Evolutionary conservation across 225 moss, liverwort and hornwort genomes (phyloP).

Genomic region (Physcomitrellopsis africana): DNA sequence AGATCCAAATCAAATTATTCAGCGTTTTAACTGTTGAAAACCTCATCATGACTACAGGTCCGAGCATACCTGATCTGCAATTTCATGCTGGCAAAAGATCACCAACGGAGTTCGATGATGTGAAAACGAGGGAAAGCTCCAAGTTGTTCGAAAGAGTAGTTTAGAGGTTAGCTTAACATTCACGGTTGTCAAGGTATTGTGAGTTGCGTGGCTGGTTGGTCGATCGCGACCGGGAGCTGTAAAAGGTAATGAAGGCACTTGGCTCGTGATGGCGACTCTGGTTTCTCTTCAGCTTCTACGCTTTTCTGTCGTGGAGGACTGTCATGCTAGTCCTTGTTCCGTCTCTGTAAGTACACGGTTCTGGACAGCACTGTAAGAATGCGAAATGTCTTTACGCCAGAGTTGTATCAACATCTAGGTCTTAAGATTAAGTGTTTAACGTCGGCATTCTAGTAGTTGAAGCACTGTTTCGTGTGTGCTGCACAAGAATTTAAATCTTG

Average conservation of each 20-base stretch:
- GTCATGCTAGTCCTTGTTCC: constrained; percentile 39
- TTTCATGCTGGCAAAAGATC: neutral
- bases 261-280: constrained; percentile 58
- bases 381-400: neutral
- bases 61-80: neutral
- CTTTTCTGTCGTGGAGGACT: constrained; percentile 37
- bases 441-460: constrained; percentile 10
- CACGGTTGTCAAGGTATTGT: neutral
- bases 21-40: constrained; percentile 1
- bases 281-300: constrained; percentile 57
- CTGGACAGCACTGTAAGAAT: neutral
- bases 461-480: constrained; percentile 7
- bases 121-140: neutral
- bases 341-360: constrained; percentile 34
- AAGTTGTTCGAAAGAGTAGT: neutral
- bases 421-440: neutral
- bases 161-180: too few species aligned
- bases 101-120: neutral
- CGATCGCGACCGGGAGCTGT: constrained; percentile 30
- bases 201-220: constrained; percentile 22
- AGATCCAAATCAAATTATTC: neutral
- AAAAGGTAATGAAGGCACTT: constrained; percentile 58
- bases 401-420: neutral
- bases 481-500: constrained; percentile 20
- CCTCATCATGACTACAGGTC: neutral